Evolutionary conservation across 2,329 filamentous ascomycete species (phyloP).

Genomic region (Fusarium decemcellulare): DNA sequence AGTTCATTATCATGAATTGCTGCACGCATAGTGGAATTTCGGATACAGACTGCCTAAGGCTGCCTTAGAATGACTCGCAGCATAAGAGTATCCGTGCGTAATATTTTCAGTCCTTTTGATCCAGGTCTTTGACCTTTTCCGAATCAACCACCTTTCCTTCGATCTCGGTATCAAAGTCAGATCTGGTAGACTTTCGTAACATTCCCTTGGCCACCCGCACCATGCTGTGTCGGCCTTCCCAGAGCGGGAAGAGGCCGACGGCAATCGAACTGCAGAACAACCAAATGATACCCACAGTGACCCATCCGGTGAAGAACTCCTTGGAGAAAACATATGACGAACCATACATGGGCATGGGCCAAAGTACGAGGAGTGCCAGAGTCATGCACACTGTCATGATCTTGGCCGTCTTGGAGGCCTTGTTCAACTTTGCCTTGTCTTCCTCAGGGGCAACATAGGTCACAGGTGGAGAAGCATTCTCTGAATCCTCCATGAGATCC

Average conservation of each 20-base stretch:
- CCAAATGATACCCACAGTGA: slow-evolving; percentile 80
- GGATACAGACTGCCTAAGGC: too few relatives aligned
- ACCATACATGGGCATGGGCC: slow-evolving; percentile 95
- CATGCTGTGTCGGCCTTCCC: slow-evolving; percentile 73
- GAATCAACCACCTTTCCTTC: not conserved
- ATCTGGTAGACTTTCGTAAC: slow-evolving; percentile 19
- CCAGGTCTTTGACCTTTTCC: not conserved
- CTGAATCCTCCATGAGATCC: slow-evolving; percentile 28
- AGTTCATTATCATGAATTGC: too few relatives aligned
- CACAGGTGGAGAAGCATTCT: slow-evolving; percentile 2
- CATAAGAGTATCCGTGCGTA: too few relatives aligned
- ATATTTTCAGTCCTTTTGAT: slow-evolving; percentile 1
- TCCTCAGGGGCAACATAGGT: slow-evolving; percentile 47
- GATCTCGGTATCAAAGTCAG: not conserved
- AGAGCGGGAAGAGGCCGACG: slow-evolving; percentile 86
- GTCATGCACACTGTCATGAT: slow-evolving; percentile 62
- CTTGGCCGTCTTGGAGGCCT: slow-evolving; percentile 64
- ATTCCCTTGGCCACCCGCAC: slow-evolving; percentile 36
- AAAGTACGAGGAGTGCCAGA: slow-evolving; percentile 81
- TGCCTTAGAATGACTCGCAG: too few relatives aligned
- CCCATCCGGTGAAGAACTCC: slow-evolving; percentile 81
- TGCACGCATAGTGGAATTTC: too few relatives aligned
- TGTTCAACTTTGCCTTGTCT: slow-evolving; percentile 65
- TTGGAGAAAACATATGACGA: slow-evolving; percentile 75
- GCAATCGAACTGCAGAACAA: slow-evolving; percentile 78